Evolutionary conservation across 2,329 filamentous ascomycete species (phyloP), one percentile per base, ranked within the genome.

Genomic region (Geosmithia putterillii): DNA sequence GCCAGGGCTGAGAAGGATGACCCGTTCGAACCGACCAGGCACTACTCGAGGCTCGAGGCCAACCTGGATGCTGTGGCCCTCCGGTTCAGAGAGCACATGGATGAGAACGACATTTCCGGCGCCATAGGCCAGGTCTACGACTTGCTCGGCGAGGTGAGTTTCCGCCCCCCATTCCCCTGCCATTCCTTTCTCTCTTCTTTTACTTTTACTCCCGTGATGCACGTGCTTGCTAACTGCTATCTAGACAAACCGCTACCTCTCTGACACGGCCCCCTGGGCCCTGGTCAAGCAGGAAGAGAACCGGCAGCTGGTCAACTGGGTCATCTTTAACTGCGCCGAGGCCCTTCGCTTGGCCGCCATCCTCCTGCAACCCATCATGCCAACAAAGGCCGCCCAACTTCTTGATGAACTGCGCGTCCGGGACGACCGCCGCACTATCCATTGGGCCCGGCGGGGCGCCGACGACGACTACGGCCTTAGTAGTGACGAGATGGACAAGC

Each of bases 321-420:
- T 74, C 34, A 69, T 98, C 22, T 95, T 77, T 58, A 70, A 83
- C 38, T 69, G 72, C 38, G 75, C 81, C 8, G 92, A 98, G 62
- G 75, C 83, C 4, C 59, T 95, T 40, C 82, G 92, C 34, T 76
- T 95, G 20, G 69, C 72, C 1, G 86, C 81, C 14, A 95, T 98
- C 51, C 67, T 96, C 40, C 66, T 98, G 38, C 89, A 95, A 60
- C 88, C 92, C 1, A 86, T 89, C 55, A 94, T 98, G 74, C 92
- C 92, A 0, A 70, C 66, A 36, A 94, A 94, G 60, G 75, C 86
- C 40, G 62, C 64, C 10, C 66, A 76, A 50, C 62, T 95, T 25
- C 73, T 98, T 1, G 83, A 95, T 57, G 74, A 82, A 54, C 66
- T 98, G 8, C 82, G 84, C 1, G 88, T 98, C 4, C 63, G 67